A percentile compares a stretch with the other conserved stretches of the same genome.
phyloP scores from a whole-genome alignment of 768 basidiomycete genomes.

The Arthromyces matolae region DNA sequence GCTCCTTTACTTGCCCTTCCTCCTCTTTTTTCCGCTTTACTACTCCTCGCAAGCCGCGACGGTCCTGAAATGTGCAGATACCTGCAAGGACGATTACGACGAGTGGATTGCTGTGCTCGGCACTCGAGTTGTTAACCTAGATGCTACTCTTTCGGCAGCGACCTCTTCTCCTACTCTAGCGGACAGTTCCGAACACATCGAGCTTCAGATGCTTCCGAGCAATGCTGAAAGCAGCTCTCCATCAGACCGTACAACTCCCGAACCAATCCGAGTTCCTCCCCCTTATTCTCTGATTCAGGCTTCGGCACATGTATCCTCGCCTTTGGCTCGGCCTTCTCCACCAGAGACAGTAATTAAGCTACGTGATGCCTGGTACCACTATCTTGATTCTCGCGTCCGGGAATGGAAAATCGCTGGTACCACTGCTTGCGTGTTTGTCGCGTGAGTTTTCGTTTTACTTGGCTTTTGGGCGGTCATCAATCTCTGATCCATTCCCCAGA shows the following conservation, averaged over 20 bases:
- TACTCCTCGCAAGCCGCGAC: conserved; percentile 11
- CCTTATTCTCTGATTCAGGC: conserved; percentile 3
- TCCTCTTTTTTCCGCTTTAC: conserved; percentile 10
- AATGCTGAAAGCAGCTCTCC: background rate
- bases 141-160: background rate
- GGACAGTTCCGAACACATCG: background rate
- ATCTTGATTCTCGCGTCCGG: conserved; percentile 11
- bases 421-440: conserved; percentile 16
- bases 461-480: background rate
- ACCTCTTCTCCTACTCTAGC: background rate
- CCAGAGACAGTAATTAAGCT: conserved; percentile 5
- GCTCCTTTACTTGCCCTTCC: conserved; percentile 5
- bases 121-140: conserved; percentile 6
- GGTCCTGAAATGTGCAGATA: conserved; percentile 3
- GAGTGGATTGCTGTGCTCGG: conserved; percentile 10
- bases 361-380: conserved; percentile 10
- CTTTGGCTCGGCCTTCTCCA: conserved; percentile 1
- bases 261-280: conserved; percentile 5
- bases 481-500: background rate
- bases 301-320: background rate
- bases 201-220: conserved; percentile 1
- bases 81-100: conserved; percentile 11
- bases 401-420: conserved; percentile 15
- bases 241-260: background rate
- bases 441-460: conserved; percentile 1